Conservation (phyloP, 176 grass and related monocot genomes). For the maize (Zea mays) region Zm-B73-REFERENCE-NAM-5.0 NC_050102.1:110174501-110175000, state of each 20-base stretch:
- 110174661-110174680: conserved; percentile 25
- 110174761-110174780: conserved; percentile 30
- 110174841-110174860: conserved; percentile 36
- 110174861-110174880: conserved; percentile 48
- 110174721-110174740: not conserved
- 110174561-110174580: conserved; percentile 18
- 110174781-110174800: conserved; percentile 11
- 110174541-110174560: conserved; percentile 21
- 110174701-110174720: conserved; percentile 6
- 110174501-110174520: conserved; percentile 36
- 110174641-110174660: conserved; percentile 25
- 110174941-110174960: conserved; percentile 43
- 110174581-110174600: conserved; percentile 33
- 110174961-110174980: conserved; percentile 19
- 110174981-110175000: not conserved
- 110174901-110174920: conserved; percentile 74
- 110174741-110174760: conserved; percentile 25
- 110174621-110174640: conserved; percentile 20
- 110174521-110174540: conserved; percentile 6
- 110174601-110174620: not conserved
- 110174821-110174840: conserved; percentile 25
- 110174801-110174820: conserved; percentile 31
- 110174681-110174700: conserved; percentile 20
- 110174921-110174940: conserved; percentile 73
- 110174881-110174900: conserved; percentile 54